Evolutionary conservation across 2,329 filamentous ascomycete species (phyloP), one percentile per base, ranked within the genome.

Genomic region (Nemania sp.): DNA sequence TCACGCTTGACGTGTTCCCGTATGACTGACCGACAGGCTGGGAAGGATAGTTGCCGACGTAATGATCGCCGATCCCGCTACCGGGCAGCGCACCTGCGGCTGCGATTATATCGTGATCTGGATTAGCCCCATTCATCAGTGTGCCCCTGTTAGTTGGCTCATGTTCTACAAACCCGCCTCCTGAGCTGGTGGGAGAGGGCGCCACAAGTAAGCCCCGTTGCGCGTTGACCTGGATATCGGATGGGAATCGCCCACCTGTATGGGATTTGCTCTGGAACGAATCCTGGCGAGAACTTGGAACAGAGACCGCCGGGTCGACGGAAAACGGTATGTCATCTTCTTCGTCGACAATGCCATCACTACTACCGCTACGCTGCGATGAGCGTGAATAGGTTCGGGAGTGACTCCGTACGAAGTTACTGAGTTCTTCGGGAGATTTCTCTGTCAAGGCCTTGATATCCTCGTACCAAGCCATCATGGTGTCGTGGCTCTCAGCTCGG

Each of bases 171-270:
- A 77, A 78, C 65, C 83, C 87, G 69, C 90, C 93, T 76, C 88
- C 91, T 76, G 88, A 87, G 81, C 91, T 96, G 82, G 90, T 91
- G 63, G 90, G 90, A 73, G 90, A 92, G 74, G 88, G 81, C 73
- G 90, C 86, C 73, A 86, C 87, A 78, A 92, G 89, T 87, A 92
- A 87, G 82, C 90, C 88, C 80, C 91, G 88, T 74, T 86, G 79
- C 64, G 83, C 80, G 76, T 92, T 90, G 75, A 96, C 85, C 80
- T 92, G 87, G 71, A 98, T 81, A 81, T 97, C 93, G 79, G 91
- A 96, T 79, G 94, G 94, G 81, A 99, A 99, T 77, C 93, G 88
- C 82, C 94, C 94, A 88, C 93, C 94, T 87, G 92, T 88, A 84
- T 91, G 87, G 74, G 91, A 90, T 76, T 92, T 88, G 76, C 84